Evolutionary conservation across 768 basidiomycete genomes (phyloP).

Genomic region (Agaricus sinodeliciosus): DNA sequence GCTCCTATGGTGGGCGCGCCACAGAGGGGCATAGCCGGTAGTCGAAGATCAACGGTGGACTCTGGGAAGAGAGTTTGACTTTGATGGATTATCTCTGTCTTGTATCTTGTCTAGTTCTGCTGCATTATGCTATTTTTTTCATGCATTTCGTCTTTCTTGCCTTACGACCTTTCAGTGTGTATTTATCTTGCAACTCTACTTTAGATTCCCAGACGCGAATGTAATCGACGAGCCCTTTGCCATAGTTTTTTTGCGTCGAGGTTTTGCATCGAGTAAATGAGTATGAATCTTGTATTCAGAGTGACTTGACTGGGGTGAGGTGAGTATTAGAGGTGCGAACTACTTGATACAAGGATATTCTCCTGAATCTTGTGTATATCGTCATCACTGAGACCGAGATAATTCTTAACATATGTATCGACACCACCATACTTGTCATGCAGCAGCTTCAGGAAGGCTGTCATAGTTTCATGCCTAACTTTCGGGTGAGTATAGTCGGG

Average conservation of each 20-base stretch:
- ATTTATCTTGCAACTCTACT: not conserved
- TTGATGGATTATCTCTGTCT: slow-evolving; percentile 1
- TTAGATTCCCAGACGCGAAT: not conserved
- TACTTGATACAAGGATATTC: slow-evolving; percentile 41
- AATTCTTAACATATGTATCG: slow-evolving; percentile 52
- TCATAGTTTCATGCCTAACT: slow-evolving; percentile 67
- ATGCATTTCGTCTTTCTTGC: not conserved
- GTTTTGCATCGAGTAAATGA: not conserved
- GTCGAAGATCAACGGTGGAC: slow-evolving; percentile 21
- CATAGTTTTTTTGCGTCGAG: too few species aligned
- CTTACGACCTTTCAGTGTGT: not conserved
- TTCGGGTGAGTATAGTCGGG: slow-evolving; percentile 1
- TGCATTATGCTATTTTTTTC: not conserved
- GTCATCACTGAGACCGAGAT: slow-evolving; percentile 51
- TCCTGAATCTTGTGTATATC: slow-evolving; percentile 55
- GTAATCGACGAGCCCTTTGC: not conserved
- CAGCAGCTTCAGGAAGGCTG: slow-evolving; percentile 57
- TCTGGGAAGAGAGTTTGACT: slow-evolving; percentile 20
- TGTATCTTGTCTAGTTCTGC: not conserved
- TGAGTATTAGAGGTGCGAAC: not conserved
- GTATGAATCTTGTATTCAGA: not conserved
- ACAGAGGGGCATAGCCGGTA: slow-evolving; percentile 22
- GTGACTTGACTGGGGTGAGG: not conserved
- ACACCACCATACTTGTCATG: slow-evolving; percentile 62
- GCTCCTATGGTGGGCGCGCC: slow-evolving; percentile 2